These are phyloP conservation scores for Carex scoparia DNA, from an alignment of 176 grass and related monocot species.

Conservation along the genomic window DNA sequence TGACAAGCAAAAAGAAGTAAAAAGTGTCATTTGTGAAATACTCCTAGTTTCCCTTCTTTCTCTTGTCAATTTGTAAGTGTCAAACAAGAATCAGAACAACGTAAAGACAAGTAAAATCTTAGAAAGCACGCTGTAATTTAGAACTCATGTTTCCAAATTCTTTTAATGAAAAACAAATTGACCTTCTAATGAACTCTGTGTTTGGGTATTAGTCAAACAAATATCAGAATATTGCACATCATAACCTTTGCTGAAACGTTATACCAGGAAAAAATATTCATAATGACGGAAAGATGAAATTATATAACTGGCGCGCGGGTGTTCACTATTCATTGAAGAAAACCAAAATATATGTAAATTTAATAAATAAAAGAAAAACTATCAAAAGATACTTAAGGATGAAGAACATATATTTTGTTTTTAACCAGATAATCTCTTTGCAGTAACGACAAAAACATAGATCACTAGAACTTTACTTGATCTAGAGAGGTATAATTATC, in stretches of 20 bases:
- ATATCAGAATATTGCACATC: background rate
- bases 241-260: background rate
- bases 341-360: background rate
- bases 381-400: background rate
- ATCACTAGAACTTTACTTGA: constrained; percentile 29
- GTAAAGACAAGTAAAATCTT: background rate
- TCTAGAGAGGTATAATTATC: constrained; percentile 65
- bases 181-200: background rate
- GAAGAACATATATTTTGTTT: background rate
- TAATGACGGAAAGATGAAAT: background rate
- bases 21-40: background rate
- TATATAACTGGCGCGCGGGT: background rate
- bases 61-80: background rate
- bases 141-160: background rate
- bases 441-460: background rate
- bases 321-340: background rate
- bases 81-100: background rate
- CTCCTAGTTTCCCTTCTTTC: background rate
- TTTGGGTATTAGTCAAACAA: background rate
- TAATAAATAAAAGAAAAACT: background rate
- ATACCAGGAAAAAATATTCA: background rate
- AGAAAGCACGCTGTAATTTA: background rate
- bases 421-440: background rate
- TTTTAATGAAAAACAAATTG: background rate
- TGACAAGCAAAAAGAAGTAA: background rate